Evolutionary conservation across 129 eudicot species (phyloP), one percentile per base, ranked within the genome.

Genomic region (Calendula officinalis): DNA sequence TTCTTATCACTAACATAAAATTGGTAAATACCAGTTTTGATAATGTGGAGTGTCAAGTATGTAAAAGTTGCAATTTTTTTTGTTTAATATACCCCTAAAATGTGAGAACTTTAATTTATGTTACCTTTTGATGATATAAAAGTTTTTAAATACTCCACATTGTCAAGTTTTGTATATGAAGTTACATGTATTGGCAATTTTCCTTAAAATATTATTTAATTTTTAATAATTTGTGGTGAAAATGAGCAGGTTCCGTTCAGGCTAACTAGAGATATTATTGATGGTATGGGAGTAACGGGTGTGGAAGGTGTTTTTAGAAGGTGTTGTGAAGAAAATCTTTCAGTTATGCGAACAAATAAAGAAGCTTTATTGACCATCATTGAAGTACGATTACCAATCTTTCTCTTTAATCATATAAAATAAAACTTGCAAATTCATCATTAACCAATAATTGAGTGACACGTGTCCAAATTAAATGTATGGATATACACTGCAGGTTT

Each of bases 221-320:
- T 39, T 67, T 15, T 14, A 17, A 50, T 60, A 14, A 15, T 36
- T 5, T 27, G 42, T 13, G 10, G 48, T 60, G 49, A 27, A 49
- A 22, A 6, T 71, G 50, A 14, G 57, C 57, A 90, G 97, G 95
- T 91, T 11, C 96, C 98, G 3, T 92, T 88, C 80, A 83, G 98
- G 78, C 89, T 92, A 77, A 92, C 96, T 5, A 79, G 98, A 69
- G 98, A 92, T 72, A 81, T 91, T 59, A 78, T 92, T 11, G 98
- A 92, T 83, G 98, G 98, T 45, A 92, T 92, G 98, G 98, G 98
- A 34, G 84, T 88, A 72, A 92, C 95, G 9, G 98, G 98, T 16
- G 91, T 85, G 36, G 98, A 92, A 88, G 98, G 98, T 57, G 98
- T 92, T 75, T 92, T 83, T 75, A 88, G 96, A 83, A 85, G 95